Evolutionary conservation across 306 rosid species (phyloP).

Genomic region (Vigna radiata): DNA sequence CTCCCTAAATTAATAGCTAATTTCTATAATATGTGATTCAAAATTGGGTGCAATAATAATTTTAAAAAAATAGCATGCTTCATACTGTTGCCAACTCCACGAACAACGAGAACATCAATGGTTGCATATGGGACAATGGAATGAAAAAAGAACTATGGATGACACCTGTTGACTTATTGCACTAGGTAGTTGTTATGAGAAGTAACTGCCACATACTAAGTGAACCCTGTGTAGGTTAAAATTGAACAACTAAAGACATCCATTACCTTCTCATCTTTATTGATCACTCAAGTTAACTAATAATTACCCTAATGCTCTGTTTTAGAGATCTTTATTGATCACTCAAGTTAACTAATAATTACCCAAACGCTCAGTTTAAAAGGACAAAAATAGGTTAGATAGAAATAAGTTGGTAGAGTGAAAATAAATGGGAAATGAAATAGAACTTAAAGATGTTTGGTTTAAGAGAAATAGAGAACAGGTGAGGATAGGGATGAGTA

Average conservation of each 20-base stretch:
- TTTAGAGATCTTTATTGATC: background rate
- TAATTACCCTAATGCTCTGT: background rate
- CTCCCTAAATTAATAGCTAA: background rate
- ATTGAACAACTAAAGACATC: slow-evolving; percentile 8
- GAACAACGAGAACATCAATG: background rate
- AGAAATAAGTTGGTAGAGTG: no score
- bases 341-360: background rate
- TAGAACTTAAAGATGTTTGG: no score
- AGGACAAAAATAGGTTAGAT: no score
- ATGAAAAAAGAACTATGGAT: background rate
- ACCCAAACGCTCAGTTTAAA: background rate
- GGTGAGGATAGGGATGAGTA: no score
- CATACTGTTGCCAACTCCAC: background rate
- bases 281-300: slow-evolving; percentile 3
- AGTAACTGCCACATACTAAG: background rate
- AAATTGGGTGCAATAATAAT: background rate
- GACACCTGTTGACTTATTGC: background rate
- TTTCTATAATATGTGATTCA: slow-evolving; percentile 18
- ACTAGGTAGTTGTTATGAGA: background rate
- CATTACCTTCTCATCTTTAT: slow-evolving; percentile 5
- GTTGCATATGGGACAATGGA: background rate
- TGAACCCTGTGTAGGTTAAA: background rate
- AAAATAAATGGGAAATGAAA: no score
- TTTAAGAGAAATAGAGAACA: no score
- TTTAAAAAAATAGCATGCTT: background rate